Evolutionary conservation across 2,329 filamentous ascomycete genomes (phyloP).

Genomic region (Mycosphaerella sp.): DNA sequence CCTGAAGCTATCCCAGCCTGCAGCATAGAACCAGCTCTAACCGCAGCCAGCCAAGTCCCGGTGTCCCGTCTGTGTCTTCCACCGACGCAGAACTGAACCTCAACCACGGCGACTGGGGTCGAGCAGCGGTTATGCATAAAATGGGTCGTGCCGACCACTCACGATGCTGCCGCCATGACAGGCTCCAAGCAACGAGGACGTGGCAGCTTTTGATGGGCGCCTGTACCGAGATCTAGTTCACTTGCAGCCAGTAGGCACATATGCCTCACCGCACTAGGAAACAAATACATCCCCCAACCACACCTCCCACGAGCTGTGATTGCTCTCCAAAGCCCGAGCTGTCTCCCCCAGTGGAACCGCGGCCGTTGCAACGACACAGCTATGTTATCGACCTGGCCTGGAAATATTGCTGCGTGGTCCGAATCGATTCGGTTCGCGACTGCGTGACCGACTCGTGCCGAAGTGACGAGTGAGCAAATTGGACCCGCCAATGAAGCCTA

Average conservation of each 20-base stretch:
- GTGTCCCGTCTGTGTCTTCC: too few species aligned
- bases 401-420: slow-evolving; percentile 17
- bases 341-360: slow-evolving; percentile 8
- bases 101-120: slow-evolving; percentile 1
- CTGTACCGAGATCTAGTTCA: slow-evolving; percentile 14
- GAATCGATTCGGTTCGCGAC: slow-evolving; percentile 10
- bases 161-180: slow-evolving; percentile 8
- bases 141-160: slow-evolving; percentile 22
- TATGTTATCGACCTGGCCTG: slow-evolving; percentile 8
- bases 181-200: slow-evolving; percentile 24
- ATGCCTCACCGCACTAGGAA: slow-evolving; percentile 16
- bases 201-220: slow-evolving; percentile 29
- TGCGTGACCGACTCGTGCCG: slow-evolving; percentile 13
- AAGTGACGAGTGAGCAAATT: slow-evolving; percentile 5
- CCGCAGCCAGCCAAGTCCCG: too few species aligned
- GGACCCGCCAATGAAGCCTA: slow-evolving; percentile 21
- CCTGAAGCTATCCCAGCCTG: too few species aligned
- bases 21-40: too few species aligned
- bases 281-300: slow-evolving; percentile 7
- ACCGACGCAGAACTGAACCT: background rate
- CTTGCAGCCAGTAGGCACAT: slow-evolving; percentile 22
- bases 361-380: slow-evolving; percentile 13
- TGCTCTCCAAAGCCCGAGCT: background rate
- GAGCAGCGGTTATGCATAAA: slow-evolving; percentile 8
- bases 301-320: slow-evolving; percentile 12